Conservation (phyloP, 371 early-diverging fungal genomes). For the Lichtheimia hyalospora region DNA sequence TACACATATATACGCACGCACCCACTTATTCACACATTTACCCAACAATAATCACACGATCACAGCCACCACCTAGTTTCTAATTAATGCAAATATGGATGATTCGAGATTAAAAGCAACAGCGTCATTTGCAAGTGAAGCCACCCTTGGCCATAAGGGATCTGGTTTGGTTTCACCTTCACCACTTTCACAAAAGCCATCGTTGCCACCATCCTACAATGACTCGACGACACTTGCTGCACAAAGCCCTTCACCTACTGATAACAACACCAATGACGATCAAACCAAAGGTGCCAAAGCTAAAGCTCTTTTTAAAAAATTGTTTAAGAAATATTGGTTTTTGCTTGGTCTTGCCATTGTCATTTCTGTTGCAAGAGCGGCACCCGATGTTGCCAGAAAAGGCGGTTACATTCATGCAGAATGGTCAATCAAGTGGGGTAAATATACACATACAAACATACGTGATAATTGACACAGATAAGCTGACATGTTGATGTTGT, state of each 20-base stretch:
- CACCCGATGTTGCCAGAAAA: constrained; percentile 57
- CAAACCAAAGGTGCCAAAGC: constrained; percentile 2
- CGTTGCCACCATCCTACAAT: constrained; percentile 14
- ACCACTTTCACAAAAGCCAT: constrained; percentile 15
- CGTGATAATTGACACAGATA: no score
- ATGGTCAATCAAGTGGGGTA: constrained; percentile 64
- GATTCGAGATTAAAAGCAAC: constrained; percentile 16
- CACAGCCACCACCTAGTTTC: no score
- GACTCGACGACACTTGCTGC: constrained; percentile 5
- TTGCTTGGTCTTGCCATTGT: constrained; percentile 54
- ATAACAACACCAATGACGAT: constrained; percentile 4
- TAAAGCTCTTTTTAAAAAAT: constrained; percentile 6
- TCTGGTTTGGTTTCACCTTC: constrained; percentile 4
- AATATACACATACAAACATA: not conserved
- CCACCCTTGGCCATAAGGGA: constrained; percentile 10
- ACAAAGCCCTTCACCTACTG: not conserved
- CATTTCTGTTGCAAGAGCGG: constrained; percentile 57
- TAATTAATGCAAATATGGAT: constrained; percentile 4
- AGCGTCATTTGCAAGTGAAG: constrained; percentile 20
- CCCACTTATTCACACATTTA: not conserved
- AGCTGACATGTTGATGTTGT: no score
- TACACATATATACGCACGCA: not conserved
- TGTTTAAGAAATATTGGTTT: constrained; percentile 46
- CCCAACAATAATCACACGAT: no score
- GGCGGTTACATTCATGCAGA: constrained; percentile 60